Conservation (phyloP, 768 basidiomycete species). For the Russula sp. region DNA sequence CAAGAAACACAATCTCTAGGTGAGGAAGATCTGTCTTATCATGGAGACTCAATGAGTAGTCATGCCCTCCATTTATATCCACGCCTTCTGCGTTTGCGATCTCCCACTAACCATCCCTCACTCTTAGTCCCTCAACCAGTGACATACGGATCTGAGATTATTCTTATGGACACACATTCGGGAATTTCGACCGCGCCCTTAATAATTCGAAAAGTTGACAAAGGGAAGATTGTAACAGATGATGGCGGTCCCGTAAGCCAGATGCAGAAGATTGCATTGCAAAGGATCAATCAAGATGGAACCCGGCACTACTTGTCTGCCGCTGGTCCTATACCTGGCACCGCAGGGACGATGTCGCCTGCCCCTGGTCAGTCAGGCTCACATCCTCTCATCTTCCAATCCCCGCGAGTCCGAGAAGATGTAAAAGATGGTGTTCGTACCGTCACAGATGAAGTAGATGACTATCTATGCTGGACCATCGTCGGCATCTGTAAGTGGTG, state of each 20-base stretch:
- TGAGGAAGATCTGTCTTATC: slow-evolving; percentile 46
- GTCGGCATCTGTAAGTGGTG: slow-evolving; percentile 79
- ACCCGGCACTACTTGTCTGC: slow-evolving; percentile 84
- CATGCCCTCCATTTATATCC: slow-evolving; percentile 9
- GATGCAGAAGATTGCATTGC: slow-evolving; percentile 93
- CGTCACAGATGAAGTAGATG: slow-evolving; percentile 86
- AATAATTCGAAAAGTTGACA: slow-evolving; percentile 88
- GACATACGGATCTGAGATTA: slow-evolving; percentile 85
- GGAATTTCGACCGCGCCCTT: slow-evolving; percentile 83
- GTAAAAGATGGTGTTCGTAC: slow-evolving; percentile 67
- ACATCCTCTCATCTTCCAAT: slow-evolving; percentile 72
- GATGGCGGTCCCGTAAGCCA: slow-evolving; percentile 91
- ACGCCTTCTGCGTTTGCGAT: slow-evolving; percentile 8
- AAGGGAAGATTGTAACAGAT: slow-evolving; percentile 77
- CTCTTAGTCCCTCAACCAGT: slow-evolving; percentile 67
- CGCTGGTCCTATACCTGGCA: slow-evolving; percentile 74
- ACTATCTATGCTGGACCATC: slow-evolving; percentile 94
- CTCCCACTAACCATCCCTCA: neutral
- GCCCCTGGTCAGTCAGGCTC: slow-evolving; percentile 77
- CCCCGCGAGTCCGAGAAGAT: slow-evolving; percentile 76
- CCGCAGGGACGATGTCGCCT: slow-evolving; percentile 61
- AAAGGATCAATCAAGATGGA: slow-evolving; percentile 75
- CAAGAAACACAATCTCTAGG: slow-evolving; percentile 58
- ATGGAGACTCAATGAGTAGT: neutral
- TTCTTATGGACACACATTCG: slow-evolving; percentile 76